These are phyloP conservation scores for Colletotrichum agaves DNA, from an alignment of 2,329 filamentous ascomycete species.

Conservation along the genomic window DNA sequence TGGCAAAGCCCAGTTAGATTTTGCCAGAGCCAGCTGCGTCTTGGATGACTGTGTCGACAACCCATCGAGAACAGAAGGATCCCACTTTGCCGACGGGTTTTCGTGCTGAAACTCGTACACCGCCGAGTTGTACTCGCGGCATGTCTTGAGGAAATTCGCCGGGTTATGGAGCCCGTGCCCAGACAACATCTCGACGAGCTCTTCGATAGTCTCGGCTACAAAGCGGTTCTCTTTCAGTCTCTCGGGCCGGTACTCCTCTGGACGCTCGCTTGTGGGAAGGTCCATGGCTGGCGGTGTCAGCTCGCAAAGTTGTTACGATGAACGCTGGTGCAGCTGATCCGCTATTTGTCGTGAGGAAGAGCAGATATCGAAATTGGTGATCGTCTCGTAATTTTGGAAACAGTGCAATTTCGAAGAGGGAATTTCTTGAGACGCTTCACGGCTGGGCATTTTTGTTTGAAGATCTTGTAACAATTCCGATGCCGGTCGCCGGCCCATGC, in stretches of 20 bases:
- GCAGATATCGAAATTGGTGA: no score
- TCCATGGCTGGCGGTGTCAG: not conserved
- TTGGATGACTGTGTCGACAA: constrained; percentile 67
- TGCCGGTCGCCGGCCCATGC: no score
- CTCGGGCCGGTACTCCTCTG: constrained; percentile 71
- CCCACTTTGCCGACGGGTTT: constrained; percentile 58
- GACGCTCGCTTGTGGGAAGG: constrained; percentile 44
- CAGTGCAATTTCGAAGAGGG: no score
- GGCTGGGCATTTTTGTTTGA: no score
- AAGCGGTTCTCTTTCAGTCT: constrained; percentile 60
- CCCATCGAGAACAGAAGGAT: constrained; percentile 70
- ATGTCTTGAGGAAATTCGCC: constrained; percentile 60
- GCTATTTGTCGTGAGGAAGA: no score
- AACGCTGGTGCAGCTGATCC: no score
- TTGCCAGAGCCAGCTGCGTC: constrained; percentile 58
- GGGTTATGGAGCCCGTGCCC: constrained; percentile 58
- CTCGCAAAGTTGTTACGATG: not conserved
- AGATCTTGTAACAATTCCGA: no score
- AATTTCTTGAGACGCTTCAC: no score
- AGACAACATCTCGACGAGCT: constrained; percentile 63
- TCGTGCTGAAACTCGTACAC: constrained; percentile 58
- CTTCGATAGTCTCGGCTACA: constrained; percentile 60
- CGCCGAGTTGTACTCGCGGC: constrained; percentile 68
- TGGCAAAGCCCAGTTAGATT: constrained; percentile 74
- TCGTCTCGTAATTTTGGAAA: no score